Conservation (phyloP, 1,284 basidiomycete genomes). For the Cystobasidium pallidum region DNA sequence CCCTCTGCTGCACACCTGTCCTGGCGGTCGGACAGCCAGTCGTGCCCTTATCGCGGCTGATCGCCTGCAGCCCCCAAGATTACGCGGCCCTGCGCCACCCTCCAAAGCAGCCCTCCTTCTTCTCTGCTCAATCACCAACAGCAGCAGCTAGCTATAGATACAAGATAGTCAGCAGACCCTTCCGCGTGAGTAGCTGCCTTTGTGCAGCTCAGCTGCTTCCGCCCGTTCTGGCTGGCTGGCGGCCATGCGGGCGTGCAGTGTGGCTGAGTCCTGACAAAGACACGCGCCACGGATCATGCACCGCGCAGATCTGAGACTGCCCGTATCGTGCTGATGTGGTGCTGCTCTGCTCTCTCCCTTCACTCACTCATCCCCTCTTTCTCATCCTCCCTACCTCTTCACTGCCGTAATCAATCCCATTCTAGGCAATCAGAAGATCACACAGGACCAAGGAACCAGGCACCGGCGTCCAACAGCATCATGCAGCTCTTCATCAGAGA, state of each 20-base stretch:
- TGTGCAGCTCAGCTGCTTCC: no score
- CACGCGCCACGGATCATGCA: background rate
- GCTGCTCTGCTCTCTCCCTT: conserved; percentile 4
- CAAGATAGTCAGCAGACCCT: no score
- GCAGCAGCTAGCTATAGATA: no score
- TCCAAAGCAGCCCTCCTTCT: no score
- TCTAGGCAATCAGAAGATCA: conserved; percentile 4
- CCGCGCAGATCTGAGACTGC: no score
- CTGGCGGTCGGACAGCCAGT: background rate
- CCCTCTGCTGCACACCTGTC: background rate
- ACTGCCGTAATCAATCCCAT: background rate
- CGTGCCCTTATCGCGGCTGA: background rate
- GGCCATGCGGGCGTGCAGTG: background rate
- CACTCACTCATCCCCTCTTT: background rate
- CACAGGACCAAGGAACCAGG: background rate
- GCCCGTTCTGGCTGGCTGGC: background rate
- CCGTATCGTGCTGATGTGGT: no score
- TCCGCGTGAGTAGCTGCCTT: no score
- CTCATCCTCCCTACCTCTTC: background rate
- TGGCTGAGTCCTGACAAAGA: background rate
- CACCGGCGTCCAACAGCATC: background rate
- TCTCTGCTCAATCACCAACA: no score
- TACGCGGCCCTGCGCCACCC: no score
- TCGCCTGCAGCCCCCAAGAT: no score
- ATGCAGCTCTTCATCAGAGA: conserved; percentile 44